Base-by-base conservation (phyloP, 2,329 filamentous ascomycete genomes). In the Xylaria digitata region DNA sequence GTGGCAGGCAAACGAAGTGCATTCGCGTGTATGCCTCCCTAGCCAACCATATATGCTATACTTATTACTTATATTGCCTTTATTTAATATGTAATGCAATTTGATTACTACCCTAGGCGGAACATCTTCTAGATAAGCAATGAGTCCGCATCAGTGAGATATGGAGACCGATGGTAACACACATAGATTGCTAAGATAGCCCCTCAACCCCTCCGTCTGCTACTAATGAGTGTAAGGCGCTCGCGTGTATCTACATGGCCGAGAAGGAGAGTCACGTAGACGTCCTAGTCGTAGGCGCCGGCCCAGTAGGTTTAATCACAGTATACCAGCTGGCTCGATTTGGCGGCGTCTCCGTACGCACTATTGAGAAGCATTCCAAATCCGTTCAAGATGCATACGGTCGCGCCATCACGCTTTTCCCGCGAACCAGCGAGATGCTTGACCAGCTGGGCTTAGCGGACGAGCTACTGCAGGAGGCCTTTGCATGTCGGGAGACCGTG, bases 391-490 rank as follows among this genome's bases (percentile, higher is more conserved):
- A 69, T 42, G 59, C 80, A n/a, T 86, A 84, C 73, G 85, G 85
- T 17, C 81, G 85, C 7, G 85, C 85, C 13, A 85, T 86, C 65
- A 85, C 85, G 0, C 80, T 87, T 2, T 87, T 82, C 65, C 83
- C 84, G 1, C 78, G 85, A 0, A 83, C 81, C 6, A 78, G 78
- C 48, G 85, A 87, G 74, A 82, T 86, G 74, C 80, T 87, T 0
- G 83, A 85, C 60, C 83, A 86, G 66, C 78, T 87, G 1, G 81
- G 79, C 26, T 78, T 87, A 7, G 80, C 81, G 1, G 83, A 86
- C 30, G 76, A 80, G 7, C 79, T 87, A 43, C 78, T 83, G 3
- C 85, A 86, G 73, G 77, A 83, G 59, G 85, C 84, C 66, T 86
- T 87, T 71, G 83, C 83, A 0, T 85, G 83, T 63, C 80, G 84